Evolutionary conservation across 225 moss, liverwort and hornwort species (phyloP), one percentile per base, ranked within the genome.

Genomic region (Ulota crispa): DNA sequence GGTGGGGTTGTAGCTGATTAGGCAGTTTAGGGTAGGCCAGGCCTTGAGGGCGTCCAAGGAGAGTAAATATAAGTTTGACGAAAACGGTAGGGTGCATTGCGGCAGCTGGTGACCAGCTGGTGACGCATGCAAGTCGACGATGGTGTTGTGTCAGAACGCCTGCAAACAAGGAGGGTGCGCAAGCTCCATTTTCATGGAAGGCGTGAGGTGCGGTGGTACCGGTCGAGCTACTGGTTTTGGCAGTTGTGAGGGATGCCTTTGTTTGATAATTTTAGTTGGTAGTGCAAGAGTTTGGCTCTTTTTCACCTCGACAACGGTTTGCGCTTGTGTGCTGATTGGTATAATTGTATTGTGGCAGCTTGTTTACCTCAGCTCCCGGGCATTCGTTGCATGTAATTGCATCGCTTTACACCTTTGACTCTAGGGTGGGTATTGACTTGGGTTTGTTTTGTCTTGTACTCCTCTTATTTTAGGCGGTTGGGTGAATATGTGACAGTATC

Each of bases 11-110:
- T 79, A 82, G 89, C 84, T 92, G 92, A 84, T 77, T 88, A 85
- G 92, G 88, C 71, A 70, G 70, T 28, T 53, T 62, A 71, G 80
- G 85, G 61, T 77, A 91, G 83, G 81, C 43, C 75, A 73, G 85
- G 80, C 85, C 88, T 77, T 66, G 80, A 76, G 84, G 85, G 83
- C 92, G 89, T 85, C 88, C 76, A 85, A 88, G 93, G 91, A 94
- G 93, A 98, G 85, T 81, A 86, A 79, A 86, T 86, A 86, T 76
- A 71, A 86, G 88, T 73, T 80, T 77, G 85, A 82, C 79, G 72
- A 21, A 62, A 77, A 79, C 79, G 71, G 67, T 85, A 54, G 82
- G 45, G 74, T 82, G 84, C 69, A n/a, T 75, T 18, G 65, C 7
- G 16, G 23, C 28, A 12, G 69, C 4, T 16, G 42, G n/a, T 42